These are phyloP conservation scores for Luvunga scandens DNA, from an alignment of 345 rosid species.

Conservation along the genomic window DNA sequence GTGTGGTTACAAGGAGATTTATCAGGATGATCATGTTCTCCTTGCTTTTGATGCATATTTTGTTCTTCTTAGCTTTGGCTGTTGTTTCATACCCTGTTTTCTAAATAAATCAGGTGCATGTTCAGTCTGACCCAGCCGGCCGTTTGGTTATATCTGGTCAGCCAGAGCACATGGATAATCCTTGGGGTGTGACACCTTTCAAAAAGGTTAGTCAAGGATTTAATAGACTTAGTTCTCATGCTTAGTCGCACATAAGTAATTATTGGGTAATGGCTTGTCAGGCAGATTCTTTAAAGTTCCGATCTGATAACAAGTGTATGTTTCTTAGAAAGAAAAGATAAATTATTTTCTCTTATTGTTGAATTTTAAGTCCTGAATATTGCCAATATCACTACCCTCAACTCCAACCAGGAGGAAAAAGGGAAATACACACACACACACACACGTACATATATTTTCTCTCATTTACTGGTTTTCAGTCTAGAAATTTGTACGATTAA, in stretches of 20 bases:
- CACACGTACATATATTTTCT: too few species aligned
- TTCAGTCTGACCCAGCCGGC: conserved; percentile 78
- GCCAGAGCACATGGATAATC: conserved; percentile 63
- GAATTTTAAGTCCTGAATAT: background rate
- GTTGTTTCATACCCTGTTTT: background rate
- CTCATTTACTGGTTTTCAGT: background rate
- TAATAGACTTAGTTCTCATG: background rate
- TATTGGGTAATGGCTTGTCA: background rate
- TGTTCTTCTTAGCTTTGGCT: background rate
- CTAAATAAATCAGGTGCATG: conserved; percentile 49
- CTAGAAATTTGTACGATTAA: background rate
- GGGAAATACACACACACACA: too few species aligned
- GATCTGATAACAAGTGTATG: background rate
- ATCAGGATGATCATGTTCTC: background rate
- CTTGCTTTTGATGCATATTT: background rate
- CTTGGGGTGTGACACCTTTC: conserved; percentile 73
- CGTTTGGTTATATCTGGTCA: conserved; percentile 68
- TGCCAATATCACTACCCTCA: background rate
- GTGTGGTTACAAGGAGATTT: background rate
- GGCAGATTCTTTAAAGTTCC: background rate
- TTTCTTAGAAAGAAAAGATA: background rate
- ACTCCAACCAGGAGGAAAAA: background rate
- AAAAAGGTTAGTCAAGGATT: conserved; percentile 47
- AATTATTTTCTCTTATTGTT: background rate
- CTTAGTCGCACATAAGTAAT: background rate